Conservation (phyloP, 1,284 basidiomycete genomes). For the Cryptococcus floricola region DNA sequence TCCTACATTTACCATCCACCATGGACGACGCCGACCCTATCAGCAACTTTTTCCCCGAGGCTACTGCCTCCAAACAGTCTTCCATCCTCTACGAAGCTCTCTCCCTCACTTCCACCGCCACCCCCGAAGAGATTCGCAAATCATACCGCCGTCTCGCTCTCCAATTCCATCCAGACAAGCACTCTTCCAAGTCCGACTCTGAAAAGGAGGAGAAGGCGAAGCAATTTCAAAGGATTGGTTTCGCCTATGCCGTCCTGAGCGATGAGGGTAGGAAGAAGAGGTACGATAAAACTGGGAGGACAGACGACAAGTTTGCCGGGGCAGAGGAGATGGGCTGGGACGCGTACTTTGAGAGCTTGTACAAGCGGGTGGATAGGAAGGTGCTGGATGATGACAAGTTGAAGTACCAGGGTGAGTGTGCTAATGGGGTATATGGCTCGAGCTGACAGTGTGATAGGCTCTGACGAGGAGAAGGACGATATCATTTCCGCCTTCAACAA, state of each 20-base stretch:
- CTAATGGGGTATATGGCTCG: not conserved
- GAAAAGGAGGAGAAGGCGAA: conserved; percentile 61
- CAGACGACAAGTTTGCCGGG: conserved; percentile 66
- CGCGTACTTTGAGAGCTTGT: conserved; percentile 83
- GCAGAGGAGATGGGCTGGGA: conserved; percentile 87
- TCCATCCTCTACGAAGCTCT: conserved; percentile 67
- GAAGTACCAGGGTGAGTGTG: conserved; percentile 73
- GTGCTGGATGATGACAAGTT: conserved; percentile 85
- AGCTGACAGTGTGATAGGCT: conserved; percentile 56
- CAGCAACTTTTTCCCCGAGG: conserved; percentile 68
- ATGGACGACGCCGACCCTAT: conserved; percentile 65
- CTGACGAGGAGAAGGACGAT: conserved; percentile 74
- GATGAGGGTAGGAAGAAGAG: conserved; percentile 69
- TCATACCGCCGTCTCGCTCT: conserved; percentile 81
- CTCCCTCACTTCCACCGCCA: conserved; percentile 56
- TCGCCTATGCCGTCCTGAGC: conserved; percentile 79
- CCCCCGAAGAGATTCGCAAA: conserved; percentile 67
- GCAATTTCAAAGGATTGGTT: conserved; percentile 85
- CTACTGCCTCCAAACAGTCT: conserved; percentile 49
- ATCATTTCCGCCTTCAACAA: conserved; percentile 67
- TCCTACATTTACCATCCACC: conserved; percentile 49
- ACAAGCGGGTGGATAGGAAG: conserved; percentile 75
- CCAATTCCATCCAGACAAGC: conserved; percentile 82
- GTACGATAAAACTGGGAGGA: conserved; percentile 79
- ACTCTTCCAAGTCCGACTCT: conserved; percentile 58